Percentiles rank a stretch among this genome's conserved stretches.
Conservation (phyloP, 116 monocot genomes). For the Dioscorea cayenensis region DNA sequence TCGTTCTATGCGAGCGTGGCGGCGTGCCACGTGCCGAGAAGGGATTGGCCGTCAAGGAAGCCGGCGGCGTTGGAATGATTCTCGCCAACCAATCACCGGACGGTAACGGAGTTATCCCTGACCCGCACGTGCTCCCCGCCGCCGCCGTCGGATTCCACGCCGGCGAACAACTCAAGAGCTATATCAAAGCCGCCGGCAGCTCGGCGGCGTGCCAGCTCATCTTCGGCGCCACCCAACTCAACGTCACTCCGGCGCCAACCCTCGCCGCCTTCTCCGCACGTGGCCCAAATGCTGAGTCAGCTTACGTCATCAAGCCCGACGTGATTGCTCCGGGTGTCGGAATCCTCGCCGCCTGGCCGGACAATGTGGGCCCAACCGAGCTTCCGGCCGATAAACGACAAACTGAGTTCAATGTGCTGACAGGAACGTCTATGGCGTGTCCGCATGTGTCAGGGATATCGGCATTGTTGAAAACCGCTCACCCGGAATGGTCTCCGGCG, state of each 20-base stretch:
- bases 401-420: conserved; percentile 38
- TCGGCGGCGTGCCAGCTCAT: conserved; percentile 8
- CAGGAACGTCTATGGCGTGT: conserved; percentile 51
- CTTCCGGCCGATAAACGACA: conserved; percentile 5
- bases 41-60: conserved; percentile 26
- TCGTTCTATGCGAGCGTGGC: conserved; percentile 47
- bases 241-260: conserved; percentile 21
- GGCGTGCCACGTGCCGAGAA: conserved; percentile 12
- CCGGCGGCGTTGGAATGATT: conserved; percentile 45
- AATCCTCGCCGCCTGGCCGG: conserved; percentile 37
- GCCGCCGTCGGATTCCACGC: conserved; percentile 11
- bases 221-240: conserved; percentile 19
- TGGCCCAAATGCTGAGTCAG: conserved; percentile 22
- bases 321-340: conserved; percentile 40
- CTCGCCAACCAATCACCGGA: conserved; percentile 19
- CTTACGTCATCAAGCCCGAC: conserved; percentile 38
- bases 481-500: conserved; percentile 34
- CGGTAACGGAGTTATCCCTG: conserved; percentile 15
- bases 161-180: conserved; percentile 10
- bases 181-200: not conserved
- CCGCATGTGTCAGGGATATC: conserved; percentile 38
- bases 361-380: conserved; percentile 12
- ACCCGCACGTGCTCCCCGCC: conserved; percentile 33
- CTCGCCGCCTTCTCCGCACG: conserved; percentile 35
- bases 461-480: conserved; percentile 28